Evolutionary conservation across 805 yeast genomes (phyloP), one percentile per base, ranked within the genome.

Genomic region (Barnettozyma wickerhamii): DNA sequence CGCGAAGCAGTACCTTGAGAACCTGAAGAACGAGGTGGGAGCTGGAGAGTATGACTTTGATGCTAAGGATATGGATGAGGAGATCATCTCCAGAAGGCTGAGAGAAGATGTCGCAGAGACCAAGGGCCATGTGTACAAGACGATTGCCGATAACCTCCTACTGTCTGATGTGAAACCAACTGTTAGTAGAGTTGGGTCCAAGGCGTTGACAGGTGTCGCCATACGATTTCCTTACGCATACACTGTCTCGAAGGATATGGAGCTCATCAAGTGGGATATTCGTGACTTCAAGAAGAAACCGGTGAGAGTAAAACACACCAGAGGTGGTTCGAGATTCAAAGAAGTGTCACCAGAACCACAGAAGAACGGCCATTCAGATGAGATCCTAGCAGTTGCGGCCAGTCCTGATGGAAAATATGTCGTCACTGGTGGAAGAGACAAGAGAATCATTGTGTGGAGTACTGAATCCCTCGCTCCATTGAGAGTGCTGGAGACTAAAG

Each of bases 351-450:
- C 47, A 33, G 83, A 79, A 46, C 76, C 74, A 39, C 68, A 72
- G 35, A 68, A 72, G 23, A 79, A 80, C 55, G 90, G 90, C 29
- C 97, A 91, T 62, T 74, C 70, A 49, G 91, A 75, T 52, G 87
- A 81, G 53, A 81, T 91, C 30, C 69, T 79, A 42, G 69, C 91
- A 38, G 79, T 88, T 19, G 95, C 95, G 0, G 89, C 84, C 5
- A 80, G 88, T 37, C 84, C 91, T 6, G 93, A 89, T 62, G 96
- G 97, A 15, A 82, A 74, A 51, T 87, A 71, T 57, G 84, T 93
- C 10, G 95, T 85, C 7, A 90, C 96, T 3, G 99, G 98, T 41
- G 95, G 96, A 35, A 71, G 70, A 39, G 97, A 90, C 63, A 78
- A 79, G 45, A 73, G 89, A 48, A 71, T 93, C 40, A 75, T 87